Evolutionary conservation across 768 basidiomycete genomes (phyloP).

Genomic region (Postia placenta): DNA sequence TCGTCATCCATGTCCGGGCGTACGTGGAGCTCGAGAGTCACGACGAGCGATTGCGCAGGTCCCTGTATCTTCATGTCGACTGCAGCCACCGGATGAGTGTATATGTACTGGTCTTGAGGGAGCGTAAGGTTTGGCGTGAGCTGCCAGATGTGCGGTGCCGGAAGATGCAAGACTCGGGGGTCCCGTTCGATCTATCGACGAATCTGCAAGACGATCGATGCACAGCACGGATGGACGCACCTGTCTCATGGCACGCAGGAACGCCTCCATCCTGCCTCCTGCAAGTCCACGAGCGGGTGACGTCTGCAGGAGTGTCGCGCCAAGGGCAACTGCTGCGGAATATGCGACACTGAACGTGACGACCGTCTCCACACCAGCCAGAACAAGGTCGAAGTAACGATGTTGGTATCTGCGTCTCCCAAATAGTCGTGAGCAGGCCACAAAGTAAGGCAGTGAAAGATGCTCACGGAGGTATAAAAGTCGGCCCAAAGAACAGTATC

Average conservation of each 20-base stretch:
- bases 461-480: conserved; percentile 53
- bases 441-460: too few species aligned
- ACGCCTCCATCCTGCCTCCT: conserved; percentile 71
- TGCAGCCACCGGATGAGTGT: conserved; percentile 8
- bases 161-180: conserved; percentile 75
- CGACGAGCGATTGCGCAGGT: conserved; percentile 46
- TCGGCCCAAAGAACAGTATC: conserved; percentile 46
- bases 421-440: too few species aligned
- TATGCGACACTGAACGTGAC: conserved; percentile 83
- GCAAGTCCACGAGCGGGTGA: conserved; percentile 59
- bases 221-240: conserved; percentile 38
- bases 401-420: conserved; percentile 49
- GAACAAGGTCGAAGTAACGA: conserved; percentile 71
- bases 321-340: conserved; percentile 76
- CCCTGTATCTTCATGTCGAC: conserved; percentile 14
- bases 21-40: conserved; percentile 80
- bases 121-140: conserved; percentile 37
- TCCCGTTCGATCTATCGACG: conserved; percentile 82
- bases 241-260: conserved; percentile 78
- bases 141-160: conserved; percentile 88
- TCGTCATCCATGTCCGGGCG: conserved; percentile 57
- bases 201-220: too few species aligned
- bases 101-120: conserved; percentile 3
- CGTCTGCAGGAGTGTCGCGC: conserved; percentile 85
- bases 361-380: conserved; percentile 71